A percentile compares a stretch with the other conserved stretches of the same genome.
Evolutionary conservation across 2,329 filamentous ascomycete genomes (phyloP).

Genomic region (Penicillium occitanis): DNA sequence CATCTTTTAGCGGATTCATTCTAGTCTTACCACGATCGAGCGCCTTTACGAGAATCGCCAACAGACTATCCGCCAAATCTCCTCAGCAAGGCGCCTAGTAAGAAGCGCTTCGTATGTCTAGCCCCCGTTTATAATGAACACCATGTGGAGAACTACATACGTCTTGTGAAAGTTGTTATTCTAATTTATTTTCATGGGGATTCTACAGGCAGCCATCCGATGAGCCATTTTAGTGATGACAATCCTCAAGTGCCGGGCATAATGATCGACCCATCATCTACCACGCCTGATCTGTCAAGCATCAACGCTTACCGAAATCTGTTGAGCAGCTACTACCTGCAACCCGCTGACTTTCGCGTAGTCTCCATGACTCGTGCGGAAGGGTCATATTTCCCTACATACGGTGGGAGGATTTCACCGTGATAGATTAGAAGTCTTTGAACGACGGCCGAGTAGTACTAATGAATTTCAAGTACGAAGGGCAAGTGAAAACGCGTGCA

Average conservation of each 20-base stretch:
- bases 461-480: neutral
- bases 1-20: neutral
- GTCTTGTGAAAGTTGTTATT: neutral
- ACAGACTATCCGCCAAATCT: neutral
- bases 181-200: conserved; percentile 1
- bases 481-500: neutral
- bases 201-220: neutral
- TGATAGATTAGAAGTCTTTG: neutral
- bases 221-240: neutral
- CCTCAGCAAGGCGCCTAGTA: neutral
- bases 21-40: neutral
- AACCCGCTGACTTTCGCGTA: neutral
- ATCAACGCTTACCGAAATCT: neutral
- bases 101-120: conserved; percentile 1
- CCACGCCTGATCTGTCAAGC: neutral
- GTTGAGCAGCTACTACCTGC: neutral
- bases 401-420: neutral
- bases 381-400: neutral
- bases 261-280: neutral
- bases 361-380: neutral
- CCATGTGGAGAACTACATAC: neutral
- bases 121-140: neutral
- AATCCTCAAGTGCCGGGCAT: neutral
- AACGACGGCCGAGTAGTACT: neutral
- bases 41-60: neutral